Evolutionary conservation across 106 monocot genomes (phyloP), one percentile per base, ranked within the genome.

Genomic region (Apostasia ramifera): DNA sequence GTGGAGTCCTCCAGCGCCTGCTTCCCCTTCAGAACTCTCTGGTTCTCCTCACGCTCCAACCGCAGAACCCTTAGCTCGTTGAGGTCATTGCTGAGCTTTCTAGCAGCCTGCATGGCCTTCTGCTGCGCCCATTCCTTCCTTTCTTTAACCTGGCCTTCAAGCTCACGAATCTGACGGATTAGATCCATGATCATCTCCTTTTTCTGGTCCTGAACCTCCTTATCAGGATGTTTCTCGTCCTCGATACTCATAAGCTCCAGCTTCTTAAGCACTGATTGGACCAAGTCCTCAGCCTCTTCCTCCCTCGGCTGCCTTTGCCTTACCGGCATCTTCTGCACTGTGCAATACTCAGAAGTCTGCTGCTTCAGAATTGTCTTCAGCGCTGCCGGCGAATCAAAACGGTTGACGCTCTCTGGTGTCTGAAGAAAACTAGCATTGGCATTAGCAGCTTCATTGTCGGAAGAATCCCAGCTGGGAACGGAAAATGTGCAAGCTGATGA

Each of bases 81-180:
- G 66, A 89, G 49, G 58, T 93, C 97, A 38, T 51, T 77, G 65
- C 90, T 87, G 69, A 98, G 76, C 79, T 87, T 93, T 63, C 70
- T 78, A 5, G 97, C 97, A 1, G 97, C 97, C 71, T 98, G 92
- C 48, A 93, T 57, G 3, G 92, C 92, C 75, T 90, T 92, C 65
- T 87, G 66, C 70, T 92, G 92, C 3, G 97, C 97, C 92, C 97
- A 92, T 55, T 93, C 87, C 68, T 77, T 92, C 46, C 92, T 77
- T 43, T 98, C 92, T 37, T 83, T 87, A 60, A 98, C 76, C 75
- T 90, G 86, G 12, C 10, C 65, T 61, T 90, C 89, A 26, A 92
- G 73, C 14, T 90, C 87, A 57, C 85, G 39, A 26, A 91, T 85
- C 66, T 90, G 80, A 6, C 73, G 47, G 3, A 85, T 59, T n/a